A percentile compares a stretch with the other conserved stretches of the same genome.
Conservation (phyloP, 2,329 filamentous ascomycete species). For the Fusarium duplospermum region DNA sequence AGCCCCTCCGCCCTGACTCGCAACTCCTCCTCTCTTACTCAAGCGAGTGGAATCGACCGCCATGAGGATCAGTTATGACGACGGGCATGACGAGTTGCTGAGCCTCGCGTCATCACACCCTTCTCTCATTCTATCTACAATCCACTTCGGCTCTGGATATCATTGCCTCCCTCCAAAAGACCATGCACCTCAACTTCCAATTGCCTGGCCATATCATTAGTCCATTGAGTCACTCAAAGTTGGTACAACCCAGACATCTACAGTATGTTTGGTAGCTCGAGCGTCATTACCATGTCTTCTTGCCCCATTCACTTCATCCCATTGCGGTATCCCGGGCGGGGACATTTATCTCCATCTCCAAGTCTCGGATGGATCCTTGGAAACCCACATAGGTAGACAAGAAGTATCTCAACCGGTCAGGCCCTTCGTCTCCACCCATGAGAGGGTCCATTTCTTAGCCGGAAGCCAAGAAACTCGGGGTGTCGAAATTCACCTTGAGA, state of each 20-base stretch:
- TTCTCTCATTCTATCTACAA: background rate
- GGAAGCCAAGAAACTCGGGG: background rate
- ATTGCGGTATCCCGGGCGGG: constrained; percentile 15
- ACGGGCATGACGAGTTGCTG: constrained; percentile 6
- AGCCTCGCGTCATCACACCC: background rate
- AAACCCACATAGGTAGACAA: constrained; percentile 12
- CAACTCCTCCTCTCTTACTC: constrained; percentile 12
- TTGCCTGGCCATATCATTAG: background rate
- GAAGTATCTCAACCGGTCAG: background rate
- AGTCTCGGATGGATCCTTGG: constrained; percentile 8
- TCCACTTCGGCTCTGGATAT: background rate
- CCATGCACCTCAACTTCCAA: background rate
- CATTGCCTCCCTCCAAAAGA: background rate
- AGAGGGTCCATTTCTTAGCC: constrained; percentile 4
- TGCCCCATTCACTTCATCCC: constrained; percentile 10
- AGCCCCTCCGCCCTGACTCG: constrained; percentile 26
- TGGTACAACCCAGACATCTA: background rate
- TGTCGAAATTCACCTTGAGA: background rate
- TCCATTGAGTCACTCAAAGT: background rate
- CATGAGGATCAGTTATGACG: constrained; percentile 7
- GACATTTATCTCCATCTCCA: constrained; percentile 10
- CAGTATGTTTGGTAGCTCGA: background rate
- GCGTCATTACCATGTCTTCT: background rate
- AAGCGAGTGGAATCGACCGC: constrained; percentile 12
- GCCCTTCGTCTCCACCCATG: constrained; percentile 24